These are phyloP conservation scores for Macrolepiota dolichaula DNA, from an alignment of 768 basidiomycete genomes.

Conservation along the genomic window DNA sequence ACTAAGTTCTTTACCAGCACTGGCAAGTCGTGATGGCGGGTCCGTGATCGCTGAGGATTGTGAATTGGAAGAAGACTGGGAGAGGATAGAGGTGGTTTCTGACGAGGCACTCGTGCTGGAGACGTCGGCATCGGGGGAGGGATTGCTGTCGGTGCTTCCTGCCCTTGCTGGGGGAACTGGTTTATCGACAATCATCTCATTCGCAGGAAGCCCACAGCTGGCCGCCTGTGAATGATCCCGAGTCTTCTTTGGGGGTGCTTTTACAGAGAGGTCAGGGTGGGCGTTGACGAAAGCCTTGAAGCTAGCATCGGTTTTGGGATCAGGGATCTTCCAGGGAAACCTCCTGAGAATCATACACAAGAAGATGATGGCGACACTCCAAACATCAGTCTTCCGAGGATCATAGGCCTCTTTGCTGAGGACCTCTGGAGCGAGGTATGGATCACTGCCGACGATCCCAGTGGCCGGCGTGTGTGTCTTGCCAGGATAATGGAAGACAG, in stretches of 20 bases:
- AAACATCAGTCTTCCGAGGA: constrained; percentile 96
- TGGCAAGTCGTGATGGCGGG: constrained; percentile 43
- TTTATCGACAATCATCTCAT: constrained; percentile 25
- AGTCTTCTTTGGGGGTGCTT: constrained; percentile 38
- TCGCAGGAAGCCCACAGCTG: constrained; percentile 22
- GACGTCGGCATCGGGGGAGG: constrained; percentile 28
- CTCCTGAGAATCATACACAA: constrained; percentile 97
- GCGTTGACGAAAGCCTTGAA: constrained; percentile 91
- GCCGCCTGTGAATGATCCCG: constrained; percentile 5
- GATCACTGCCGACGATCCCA: constrained; percentile 95
- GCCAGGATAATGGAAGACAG: constrained; percentile 98
- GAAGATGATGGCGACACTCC: constrained; percentile 98
- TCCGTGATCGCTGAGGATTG: constrained; percentile 46
- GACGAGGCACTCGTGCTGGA: constrained; percentile 36
- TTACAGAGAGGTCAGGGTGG: constrained; percentile 78
- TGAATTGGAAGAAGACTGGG: constrained; percentile 35
- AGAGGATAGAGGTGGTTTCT: constrained; percentile 43
- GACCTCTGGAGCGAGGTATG: constrained; percentile 97
- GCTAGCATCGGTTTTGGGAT: constrained; percentile 87
- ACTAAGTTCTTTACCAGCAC: constrained; percentile 24
- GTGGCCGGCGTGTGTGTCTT: constrained; percentile 76
- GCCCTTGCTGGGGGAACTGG: constrained; percentile 27
- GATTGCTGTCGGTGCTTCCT: constrained; percentile 27
- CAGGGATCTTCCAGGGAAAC: constrained; percentile 99
- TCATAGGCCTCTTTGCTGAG: constrained; percentile 80